Percentiles rank a stretch among this genome's conserved stretches.
Conservation (phyloP, 352 stramenopile genomes). For the Pythium aristosporum region DNA sequence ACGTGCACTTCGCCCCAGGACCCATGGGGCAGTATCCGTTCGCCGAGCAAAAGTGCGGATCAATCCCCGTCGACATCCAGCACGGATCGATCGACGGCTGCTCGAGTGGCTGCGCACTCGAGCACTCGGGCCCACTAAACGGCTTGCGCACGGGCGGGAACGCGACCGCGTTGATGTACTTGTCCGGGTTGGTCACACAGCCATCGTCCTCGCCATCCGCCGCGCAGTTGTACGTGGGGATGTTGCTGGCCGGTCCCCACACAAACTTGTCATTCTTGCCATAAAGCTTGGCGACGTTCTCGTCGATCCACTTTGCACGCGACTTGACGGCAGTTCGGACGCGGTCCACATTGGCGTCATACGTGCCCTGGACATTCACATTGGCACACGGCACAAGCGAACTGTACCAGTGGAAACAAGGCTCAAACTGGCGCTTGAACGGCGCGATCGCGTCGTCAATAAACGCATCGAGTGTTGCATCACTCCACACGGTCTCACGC, state of each 20-base stretch:
- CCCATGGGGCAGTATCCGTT: constrained; percentile 65
- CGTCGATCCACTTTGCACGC: constrained; percentile 70
- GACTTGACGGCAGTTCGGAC: constrained; percentile 41
- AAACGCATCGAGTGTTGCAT: constrained; percentile 47
- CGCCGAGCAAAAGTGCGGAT: constrained; percentile 68
- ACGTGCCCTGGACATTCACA: constrained; percentile 56
- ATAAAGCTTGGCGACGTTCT: constrained; percentile 62
- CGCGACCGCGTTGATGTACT: constrained; percentile 58
- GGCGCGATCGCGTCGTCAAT: constrained; percentile 43
- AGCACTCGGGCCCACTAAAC: constrained; percentile 38
- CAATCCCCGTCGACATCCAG: constrained; percentile 67
- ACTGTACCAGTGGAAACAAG: constrained; percentile 57
- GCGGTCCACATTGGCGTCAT: constrained; percentile 38
- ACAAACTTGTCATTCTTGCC: constrained; percentile 43
- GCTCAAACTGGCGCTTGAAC: constrained; percentile 47
- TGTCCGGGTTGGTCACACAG: constrained; percentile 52
- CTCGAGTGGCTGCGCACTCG: constrained; percentile 14
- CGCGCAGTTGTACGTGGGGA: constrained; percentile 71
- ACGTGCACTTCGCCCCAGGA: constrained; percentile 66
- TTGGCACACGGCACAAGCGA: constrained; percentile 47
- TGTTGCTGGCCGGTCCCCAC: constrained; percentile 49
- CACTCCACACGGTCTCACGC: constrained; percentile 49
- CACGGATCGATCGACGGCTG: constrained; percentile 69
- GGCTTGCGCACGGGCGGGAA: constrained; percentile 59
- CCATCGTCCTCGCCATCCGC: constrained; percentile 57